phyloP scores from a whole-genome alignment of 805 yeast species.

The Wickerhamiella occidentalis region DNA sequence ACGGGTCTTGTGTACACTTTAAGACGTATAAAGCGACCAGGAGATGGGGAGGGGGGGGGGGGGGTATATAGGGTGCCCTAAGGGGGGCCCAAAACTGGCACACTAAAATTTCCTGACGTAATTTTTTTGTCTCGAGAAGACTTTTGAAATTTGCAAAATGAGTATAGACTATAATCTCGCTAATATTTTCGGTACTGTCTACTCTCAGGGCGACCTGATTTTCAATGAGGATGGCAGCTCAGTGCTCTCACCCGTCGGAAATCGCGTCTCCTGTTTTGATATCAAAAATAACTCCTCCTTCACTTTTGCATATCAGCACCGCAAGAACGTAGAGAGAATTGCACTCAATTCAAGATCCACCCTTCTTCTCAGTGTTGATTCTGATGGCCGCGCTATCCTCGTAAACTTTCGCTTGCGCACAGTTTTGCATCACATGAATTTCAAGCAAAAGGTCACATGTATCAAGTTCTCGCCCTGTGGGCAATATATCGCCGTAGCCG shows the following conservation, averaged over 20 bases:
- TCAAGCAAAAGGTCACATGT: constrained; percentile 64
- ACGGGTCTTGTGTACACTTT: no score
- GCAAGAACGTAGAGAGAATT: constrained; percentile 65
- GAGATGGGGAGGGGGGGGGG: no score
- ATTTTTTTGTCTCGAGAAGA: constrained; percentile 3
- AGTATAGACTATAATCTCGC: constrained; percentile 43
- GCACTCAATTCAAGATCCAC: constrained; percentile 79
- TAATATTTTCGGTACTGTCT: constrained; percentile 87
- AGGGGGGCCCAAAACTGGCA: neutral
- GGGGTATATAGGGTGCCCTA: no score
- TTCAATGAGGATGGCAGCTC: constrained; percentile 79
- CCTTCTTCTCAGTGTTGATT: constrained; percentile 69
- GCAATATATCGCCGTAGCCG: constrained; percentile 69
- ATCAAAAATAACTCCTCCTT: constrained; percentile 70
- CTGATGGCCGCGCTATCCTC: constrained; percentile 84
- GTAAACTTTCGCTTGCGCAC: constrained; percentile 74
- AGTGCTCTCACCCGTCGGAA: constrained; percentile 86
- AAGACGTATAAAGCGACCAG: no score
- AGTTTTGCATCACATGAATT: constrained; percentile 87
- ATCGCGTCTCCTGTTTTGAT: constrained; percentile 81
- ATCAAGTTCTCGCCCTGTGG: constrained; percentile 85
- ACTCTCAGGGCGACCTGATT: constrained; percentile 78
- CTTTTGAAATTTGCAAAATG: constrained; percentile 16
- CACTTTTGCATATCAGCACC: constrained; percentile 86
- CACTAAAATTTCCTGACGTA: neutral